Percentiles rank a stretch among this genome's conserved stretches.
Conservation (phyloP, 2,329 filamentous ascomycete species). For the Neofusicoccum umdonicola region DNA sequence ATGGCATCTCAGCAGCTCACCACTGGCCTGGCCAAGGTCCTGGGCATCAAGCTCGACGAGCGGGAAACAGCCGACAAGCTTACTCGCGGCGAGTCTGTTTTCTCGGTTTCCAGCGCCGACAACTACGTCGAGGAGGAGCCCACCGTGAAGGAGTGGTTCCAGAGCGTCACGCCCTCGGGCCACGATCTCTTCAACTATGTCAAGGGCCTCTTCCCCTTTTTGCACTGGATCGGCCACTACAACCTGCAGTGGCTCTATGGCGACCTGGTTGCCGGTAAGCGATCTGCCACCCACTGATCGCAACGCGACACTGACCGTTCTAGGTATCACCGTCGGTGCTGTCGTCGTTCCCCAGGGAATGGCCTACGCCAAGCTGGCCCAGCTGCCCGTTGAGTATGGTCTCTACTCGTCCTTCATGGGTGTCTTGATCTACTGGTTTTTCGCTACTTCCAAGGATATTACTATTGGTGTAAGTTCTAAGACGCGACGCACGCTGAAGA, state of each 20-base stretch:
- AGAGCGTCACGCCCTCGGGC: constrained; percentile 59
- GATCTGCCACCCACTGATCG: constrained; percentile 57
- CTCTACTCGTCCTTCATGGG: constrained; percentile 97
- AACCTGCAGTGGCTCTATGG: constrained; percentile 86
- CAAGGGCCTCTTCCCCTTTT: constrained; percentile 77
- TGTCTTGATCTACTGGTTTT: constrained; percentile 93
- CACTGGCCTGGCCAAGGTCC: constrained; percentile 70
- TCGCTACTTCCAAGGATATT: constrained; percentile 97
- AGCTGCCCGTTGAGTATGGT: constrained; percentile 77
- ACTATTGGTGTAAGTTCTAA: constrained; percentile 76
- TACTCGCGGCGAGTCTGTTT: constrained; percentile 74
- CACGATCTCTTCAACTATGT: constrained; percentile 60
- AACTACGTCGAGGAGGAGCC: constrained; percentile 83
- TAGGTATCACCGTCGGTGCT: constrained; percentile 68
- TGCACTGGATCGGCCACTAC: constrained; percentile 85
- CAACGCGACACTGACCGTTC: background rate
- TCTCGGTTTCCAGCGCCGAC: constrained; percentile 70
- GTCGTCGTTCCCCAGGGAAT: constrained; percentile 95
- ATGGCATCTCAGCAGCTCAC: constrained; percentile 56
- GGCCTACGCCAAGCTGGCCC: constrained; percentile 86
- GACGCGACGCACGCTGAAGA: background rate
- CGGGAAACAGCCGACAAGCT: constrained; percentile 64
- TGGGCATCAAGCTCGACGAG: constrained; percentile 79
- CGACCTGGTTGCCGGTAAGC: constrained; percentile 85
- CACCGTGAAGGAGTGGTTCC: constrained; percentile 69